Conservation (phyloP, 192 early-diverging fungal genomes). For the Entomortierella parvispora region DNA sequence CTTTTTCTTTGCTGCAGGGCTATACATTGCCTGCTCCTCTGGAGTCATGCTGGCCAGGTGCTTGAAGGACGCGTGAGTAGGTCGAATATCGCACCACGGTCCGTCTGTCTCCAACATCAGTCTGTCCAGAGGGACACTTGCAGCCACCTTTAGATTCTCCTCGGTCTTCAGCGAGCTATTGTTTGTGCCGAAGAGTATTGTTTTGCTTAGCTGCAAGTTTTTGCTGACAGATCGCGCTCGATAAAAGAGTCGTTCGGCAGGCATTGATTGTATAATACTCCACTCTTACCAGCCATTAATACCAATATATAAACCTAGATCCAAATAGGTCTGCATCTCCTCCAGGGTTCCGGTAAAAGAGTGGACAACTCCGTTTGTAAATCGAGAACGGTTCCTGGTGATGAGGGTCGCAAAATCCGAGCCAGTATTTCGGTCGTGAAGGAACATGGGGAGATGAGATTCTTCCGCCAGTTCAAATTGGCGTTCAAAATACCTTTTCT, state of each 20-base stretch:
- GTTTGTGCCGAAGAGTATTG: neutral
- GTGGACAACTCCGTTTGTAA: slow-evolving; percentile 85
- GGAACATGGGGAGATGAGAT: slow-evolving; percentile 88
- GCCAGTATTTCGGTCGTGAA: slow-evolving; percentile 89
- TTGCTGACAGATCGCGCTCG: neutral
- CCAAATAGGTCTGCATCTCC: slow-evolving; percentile 69
- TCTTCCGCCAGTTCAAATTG: slow-evolving; percentile 85
- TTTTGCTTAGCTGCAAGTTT: neutral
- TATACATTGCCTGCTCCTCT: slow-evolving; percentile 49
- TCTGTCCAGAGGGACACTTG: slow-evolving; percentile 77
- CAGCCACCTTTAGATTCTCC: slow-evolving; percentile 82
- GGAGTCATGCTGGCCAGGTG: slow-evolving; percentile 54
- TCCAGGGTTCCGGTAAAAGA: slow-evolving; percentile 84
- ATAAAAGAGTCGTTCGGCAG: neutral
- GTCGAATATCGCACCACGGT: slow-evolving; percentile 92
- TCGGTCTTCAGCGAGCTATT: slow-evolving; percentile 82
- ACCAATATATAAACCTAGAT: slow-evolving; percentile 88
- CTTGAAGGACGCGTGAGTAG: slow-evolving; percentile 82
- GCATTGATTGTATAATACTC: neutral
- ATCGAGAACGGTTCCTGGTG: slow-evolving; percentile 65
- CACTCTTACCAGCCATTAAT: slow-evolving; percentile 85
- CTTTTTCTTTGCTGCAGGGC: slow-evolving; percentile 72
- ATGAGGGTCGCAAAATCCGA: slow-evolving; percentile 78
- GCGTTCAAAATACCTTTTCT: slow-evolving; percentile 78
- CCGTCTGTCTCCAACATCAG: slow-evolving; percentile 96